These are phyloP conservation scores for Pontederia paniculata DNA, from an alignment of 176 grass and related monocot genomes.

Conservation along the genomic window DNA sequence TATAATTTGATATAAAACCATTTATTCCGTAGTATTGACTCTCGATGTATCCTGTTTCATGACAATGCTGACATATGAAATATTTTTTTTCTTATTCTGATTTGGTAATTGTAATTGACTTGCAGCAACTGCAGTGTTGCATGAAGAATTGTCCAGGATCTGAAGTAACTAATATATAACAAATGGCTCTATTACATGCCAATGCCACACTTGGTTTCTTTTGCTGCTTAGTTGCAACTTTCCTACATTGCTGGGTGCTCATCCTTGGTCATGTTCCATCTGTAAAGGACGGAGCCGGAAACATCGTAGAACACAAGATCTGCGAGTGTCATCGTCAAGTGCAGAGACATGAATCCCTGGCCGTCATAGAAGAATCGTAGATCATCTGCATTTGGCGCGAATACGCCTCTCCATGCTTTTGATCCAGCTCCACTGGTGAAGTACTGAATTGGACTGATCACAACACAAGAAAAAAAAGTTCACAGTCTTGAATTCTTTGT, in stretches of 20 bases:
- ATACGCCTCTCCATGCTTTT: slow-evolving; percentile 64
- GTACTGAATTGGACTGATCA: slow-evolving; percentile 36
- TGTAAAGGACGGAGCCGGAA: slow-evolving; percentile 37
- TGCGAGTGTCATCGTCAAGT: slow-evolving; percentile 29
- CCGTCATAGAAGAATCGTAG: slow-evolving; percentile 75
- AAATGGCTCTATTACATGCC: too few relatives aligned
- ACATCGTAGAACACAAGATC: slow-evolving; percentile 52
- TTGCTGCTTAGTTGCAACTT: not conserved
- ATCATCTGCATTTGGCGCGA: slow-evolving; percentile 38
- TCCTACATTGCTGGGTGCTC: not conserved
- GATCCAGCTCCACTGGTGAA: slow-evolving; percentile 79
- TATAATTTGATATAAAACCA: too few relatives aligned
- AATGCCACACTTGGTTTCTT: too few relatives aligned
- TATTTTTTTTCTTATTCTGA: too few relatives aligned
- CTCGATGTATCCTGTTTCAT: too few relatives aligned
- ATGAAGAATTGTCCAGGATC: too few relatives aligned
- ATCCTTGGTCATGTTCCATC: slow-evolving; percentile 42
- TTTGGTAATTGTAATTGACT: too few relatives aligned
- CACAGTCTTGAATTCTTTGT: not conserved
- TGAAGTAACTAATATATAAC: too few relatives aligned
- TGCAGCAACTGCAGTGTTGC: too few relatives aligned
- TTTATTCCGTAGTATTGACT: too few relatives aligned
- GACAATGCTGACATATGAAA: too few relatives aligned
- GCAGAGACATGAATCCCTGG: slow-evolving; percentile 72
- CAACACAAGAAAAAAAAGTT: not conserved